Conservation (phyloP, 345 rosid species). For the Citropsis articulata region DNA sequence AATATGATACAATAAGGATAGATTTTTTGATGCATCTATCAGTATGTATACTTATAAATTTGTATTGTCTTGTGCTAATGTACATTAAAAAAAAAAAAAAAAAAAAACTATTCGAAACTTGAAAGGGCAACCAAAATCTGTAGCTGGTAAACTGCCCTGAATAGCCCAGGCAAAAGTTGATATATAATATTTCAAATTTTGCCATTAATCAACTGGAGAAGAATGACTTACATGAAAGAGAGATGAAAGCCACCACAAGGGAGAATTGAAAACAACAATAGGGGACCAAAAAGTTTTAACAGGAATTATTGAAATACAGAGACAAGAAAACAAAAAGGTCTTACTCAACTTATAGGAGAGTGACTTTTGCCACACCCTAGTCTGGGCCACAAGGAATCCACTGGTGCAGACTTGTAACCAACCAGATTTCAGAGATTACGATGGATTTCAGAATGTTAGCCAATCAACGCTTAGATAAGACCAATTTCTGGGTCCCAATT, state of each 20-base stretch:
- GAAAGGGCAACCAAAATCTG: background rate
- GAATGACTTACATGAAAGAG: background rate
- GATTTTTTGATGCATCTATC: too few species aligned
- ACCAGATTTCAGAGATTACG: slow-evolving; percentile 26
- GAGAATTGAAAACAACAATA: background rate
- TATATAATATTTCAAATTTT: background rate
- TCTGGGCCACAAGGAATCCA: slow-evolving; percentile 42
- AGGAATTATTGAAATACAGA: slow-evolving; percentile 20
- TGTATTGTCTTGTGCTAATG: too few species aligned
- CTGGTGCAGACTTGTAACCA: slow-evolving; percentile 26
- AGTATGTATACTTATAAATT: too few species aligned
- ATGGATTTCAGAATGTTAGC: slow-evolving; percentile 29
- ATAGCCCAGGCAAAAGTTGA: background rate
- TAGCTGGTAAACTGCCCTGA: background rate
- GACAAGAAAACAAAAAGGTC: slow-evolving; percentile 17
- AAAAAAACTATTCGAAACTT: background rate
- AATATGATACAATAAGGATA: too few species aligned
- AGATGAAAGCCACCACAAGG: slow-evolving; percentile 10
- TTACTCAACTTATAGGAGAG: background rate
- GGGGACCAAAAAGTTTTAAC: slow-evolving; percentile 26
- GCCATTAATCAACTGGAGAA: slow-evolving; percentile 8
- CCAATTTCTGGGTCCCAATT: slow-evolving; percentile 25
- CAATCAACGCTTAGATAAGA: slow-evolving; percentile 39
- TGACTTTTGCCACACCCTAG: background rate
- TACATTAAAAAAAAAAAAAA: too few species aligned